These are phyloP conservation scores for Calonectria crousiana DNA, from an alignment of 2,329 filamentous ascomycete genomes.

Conservation along the genomic window DNA sequence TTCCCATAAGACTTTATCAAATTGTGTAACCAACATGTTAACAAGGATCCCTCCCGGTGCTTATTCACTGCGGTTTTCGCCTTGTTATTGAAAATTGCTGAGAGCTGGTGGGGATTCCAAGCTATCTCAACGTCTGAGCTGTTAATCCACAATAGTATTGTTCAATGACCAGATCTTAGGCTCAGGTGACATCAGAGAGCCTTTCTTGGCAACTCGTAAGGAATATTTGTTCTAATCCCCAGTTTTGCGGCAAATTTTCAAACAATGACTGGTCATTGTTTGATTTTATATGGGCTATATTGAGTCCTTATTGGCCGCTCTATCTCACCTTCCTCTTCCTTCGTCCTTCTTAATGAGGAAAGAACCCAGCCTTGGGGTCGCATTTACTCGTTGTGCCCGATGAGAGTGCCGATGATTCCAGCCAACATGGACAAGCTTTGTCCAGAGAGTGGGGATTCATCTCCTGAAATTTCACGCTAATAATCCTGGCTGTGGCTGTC, in stretches of 20 bases:
- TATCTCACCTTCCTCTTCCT: slow-evolving; percentile 1
- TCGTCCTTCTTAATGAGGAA: not conserved
- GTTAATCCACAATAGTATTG: no score
- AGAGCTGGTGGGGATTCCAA: not conserved
- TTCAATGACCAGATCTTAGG: not conserved
- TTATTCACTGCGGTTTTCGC: not conserved
- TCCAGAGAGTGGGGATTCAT: not conserved
- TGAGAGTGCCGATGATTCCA: not conserved
- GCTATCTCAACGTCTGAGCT: not conserved
- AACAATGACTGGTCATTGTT: not conserved
- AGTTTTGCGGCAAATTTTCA: not conserved
- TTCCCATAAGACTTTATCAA: not conserved
- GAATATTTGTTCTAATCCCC: not conserved
- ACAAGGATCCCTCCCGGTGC: not conserved
- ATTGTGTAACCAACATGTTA: not conserved
- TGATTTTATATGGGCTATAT: not conserved
- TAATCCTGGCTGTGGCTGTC: not conserved
- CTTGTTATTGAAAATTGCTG: not conserved
- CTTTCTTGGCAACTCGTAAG: not conserved
- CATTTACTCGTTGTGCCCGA: not conserved
- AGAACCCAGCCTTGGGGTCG: not conserved
- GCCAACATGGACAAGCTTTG: not conserved
- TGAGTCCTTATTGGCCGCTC: no score
- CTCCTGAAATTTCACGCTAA: not conserved
- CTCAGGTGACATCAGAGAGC: not conserved